Conservation (phyloP, 768 basidiomycete species). For the Leccinum olivaceopallidum region DNA sequence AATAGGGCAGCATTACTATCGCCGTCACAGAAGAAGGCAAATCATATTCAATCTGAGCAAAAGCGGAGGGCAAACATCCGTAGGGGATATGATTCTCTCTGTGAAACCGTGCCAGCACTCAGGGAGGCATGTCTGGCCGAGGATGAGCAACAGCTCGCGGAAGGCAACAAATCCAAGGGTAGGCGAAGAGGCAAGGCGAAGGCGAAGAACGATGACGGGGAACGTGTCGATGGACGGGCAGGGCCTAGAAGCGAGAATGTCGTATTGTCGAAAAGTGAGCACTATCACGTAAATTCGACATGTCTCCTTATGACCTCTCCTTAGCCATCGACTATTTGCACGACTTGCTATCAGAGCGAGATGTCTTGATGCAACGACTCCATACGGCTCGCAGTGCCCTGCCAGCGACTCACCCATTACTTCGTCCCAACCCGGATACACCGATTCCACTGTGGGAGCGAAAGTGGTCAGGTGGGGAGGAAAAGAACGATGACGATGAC, state of each 20-base stretch:
- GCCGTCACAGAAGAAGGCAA: slow-evolving; percentile 87
- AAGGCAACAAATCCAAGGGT: slow-evolving; percentile 35
- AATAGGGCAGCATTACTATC: slow-evolving; percentile 51
- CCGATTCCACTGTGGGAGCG: slow-evolving; percentile 69
- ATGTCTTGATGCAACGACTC: slow-evolving; percentile 56
- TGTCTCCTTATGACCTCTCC: slow-evolving; percentile 4
- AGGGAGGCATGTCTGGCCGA: slow-evolving; percentile 78
- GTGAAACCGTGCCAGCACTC: slow-evolving; percentile 79
- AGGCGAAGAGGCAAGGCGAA: slow-evolving; percentile 39
- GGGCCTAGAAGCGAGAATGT: slow-evolving; percentile 92
- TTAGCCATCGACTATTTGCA: slow-evolving; percentile 87
- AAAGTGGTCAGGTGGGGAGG: slow-evolving; percentile 78
- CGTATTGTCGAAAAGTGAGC: slow-evolving; percentile 83
- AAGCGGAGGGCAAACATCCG: slow-evolving; percentile 91
- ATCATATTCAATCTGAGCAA: slow-evolving; percentile 93
- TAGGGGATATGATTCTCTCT: slow-evolving; percentile 84
- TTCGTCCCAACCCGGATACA: slow-evolving; percentile 31
- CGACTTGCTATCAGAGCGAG: slow-evolving; percentile 60
- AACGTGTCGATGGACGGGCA: slow-evolving; percentile 78
- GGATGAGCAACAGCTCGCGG: slow-evolving; percentile 49
- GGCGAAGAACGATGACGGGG: slow-evolving; percentile 49
- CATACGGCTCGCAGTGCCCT: slow-evolving; percentile 57
- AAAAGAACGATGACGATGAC: slow-evolving; percentile 47
- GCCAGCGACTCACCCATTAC: slow-evolving; percentile 60
- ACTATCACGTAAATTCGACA: not conserved